Evolutionary conservation across 495 filamentous ascomycete genomes (phyloP), one percentile per base, ranked within the genome.

Genomic region (Aspergillus panamensis): DNA sequence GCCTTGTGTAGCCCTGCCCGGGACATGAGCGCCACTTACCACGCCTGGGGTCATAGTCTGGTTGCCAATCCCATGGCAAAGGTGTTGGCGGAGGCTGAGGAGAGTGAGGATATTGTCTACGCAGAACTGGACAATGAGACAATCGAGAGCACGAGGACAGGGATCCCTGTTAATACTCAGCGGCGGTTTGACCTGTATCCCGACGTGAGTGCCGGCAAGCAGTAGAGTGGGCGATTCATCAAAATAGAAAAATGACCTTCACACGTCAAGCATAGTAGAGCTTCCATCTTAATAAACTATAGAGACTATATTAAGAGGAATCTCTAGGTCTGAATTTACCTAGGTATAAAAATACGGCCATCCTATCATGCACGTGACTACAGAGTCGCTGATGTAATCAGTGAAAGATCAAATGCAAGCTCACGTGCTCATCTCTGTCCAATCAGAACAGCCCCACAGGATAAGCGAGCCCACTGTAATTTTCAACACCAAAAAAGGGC

Each of bases 101-200:
- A 93, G 67, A 71, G 71, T 37, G 90, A 96, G 77, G 82, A 81
- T 37, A 87, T 90, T 58, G 81, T 96, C 16, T 84, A 85, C 73
- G 89, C 85, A 44, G 89, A 92, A 48, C 66, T 97, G 73, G 77
- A 80, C 33, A 82, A 81, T 20, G 86, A 82, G 42, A 81, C 76
- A 66, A 91, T 99, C 63, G 81, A 86, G 68, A 84, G 87, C 72
- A 84, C 84, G 48, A 82, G 95, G 69, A 90, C 83, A 72, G 85
- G 87, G 16, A 96, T 97, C 67, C 94, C 95, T 21, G 77, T 97
- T 30, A 80, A 84, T 63, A 81, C 77, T 29, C 95, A 99, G 84
- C 81, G 93, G 59, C 77, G 95, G 62, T 97, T 95, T 72, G 94
- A 99, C 75, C 84, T 99, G 21, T 99, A 99, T 74, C 88, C 90